phyloP scores from a whole-genome alignment of 192 early-diverging fungal genomes.

The Coemansia sp. region DNA sequence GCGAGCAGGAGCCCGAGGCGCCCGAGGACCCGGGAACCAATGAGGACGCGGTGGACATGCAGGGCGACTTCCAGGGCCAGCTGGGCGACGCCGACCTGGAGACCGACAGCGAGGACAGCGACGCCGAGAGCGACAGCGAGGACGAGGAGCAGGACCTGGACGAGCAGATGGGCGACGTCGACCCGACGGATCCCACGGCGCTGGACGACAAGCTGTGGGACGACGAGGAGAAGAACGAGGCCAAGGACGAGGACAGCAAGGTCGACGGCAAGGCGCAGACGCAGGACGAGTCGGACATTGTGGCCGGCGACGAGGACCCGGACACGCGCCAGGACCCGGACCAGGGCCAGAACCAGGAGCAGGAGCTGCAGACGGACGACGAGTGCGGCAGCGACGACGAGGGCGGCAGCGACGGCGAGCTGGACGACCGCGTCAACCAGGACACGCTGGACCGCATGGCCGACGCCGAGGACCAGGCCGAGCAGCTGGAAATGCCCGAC shows the following conservation, averaged over 20 bases:
- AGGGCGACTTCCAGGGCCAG: conserved; percentile 90
- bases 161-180: conserved; percentile 90
- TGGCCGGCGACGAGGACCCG: conserved; percentile 50
- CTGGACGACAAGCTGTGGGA: conserved; percentile 99
- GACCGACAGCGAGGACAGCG: conserved; percentile 71
- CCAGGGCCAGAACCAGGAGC: conserved; percentile 27
- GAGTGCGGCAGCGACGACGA: conserved; percentile 39
- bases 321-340: conserved; percentile 30
- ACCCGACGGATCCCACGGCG: conserved; percentile 77
- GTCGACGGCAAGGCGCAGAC: conserved; percentile 49
- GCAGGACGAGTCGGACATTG: conserved; percentile 41
- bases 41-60: conserved; percentile 93
- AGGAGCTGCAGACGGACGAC: conserved; percentile 21
- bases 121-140: conserved; percentile 63
- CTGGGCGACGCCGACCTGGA: conserved; percentile 84
- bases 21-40: conserved; percentile 62
- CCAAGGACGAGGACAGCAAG: conserved; percentile 49
- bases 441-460: conserved; percentile 50
- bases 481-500: conserved; percentile 59
- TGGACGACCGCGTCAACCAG: conserved; percentile 51
- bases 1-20: conserved; percentile 54
- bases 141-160: conserved; percentile 72
- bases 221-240: conserved; percentile 59
- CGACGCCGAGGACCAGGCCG: conserved; percentile 51
- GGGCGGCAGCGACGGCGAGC: conserved; percentile 52